These are phyloP conservation scores for Didymellaceae sp. DNA, from an alignment of 2,329 filamentous ascomycete species.

Conservation along the genomic window DNA sequence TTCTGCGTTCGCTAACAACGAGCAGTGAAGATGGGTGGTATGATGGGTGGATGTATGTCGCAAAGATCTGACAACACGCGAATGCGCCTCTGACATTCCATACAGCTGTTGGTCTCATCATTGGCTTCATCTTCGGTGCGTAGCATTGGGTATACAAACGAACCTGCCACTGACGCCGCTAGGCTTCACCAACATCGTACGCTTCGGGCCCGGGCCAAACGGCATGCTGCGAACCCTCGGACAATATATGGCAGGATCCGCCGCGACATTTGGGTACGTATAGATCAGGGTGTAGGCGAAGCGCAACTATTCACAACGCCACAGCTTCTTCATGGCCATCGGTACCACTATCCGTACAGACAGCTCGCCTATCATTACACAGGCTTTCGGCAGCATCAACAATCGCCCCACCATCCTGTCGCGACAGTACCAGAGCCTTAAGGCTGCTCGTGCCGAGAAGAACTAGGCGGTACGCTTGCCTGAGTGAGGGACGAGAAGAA, in stretches of 20 bases:
- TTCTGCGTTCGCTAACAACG: conserved; percentile 37
- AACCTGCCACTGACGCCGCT: conserved; percentile 24
- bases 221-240: conserved; percentile 93
- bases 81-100: conserved; percentile 22
- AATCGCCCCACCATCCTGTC: conserved; percentile 74
- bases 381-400: conserved; percentile 75
- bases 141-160: not conserved
- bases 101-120: conserved; percentile 91
- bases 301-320: conserved; percentile 22
- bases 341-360: conserved; percentile 96
- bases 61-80: not conserved
- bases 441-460: conserved; percentile 33
- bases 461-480: conserved; percentile 26
- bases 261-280: conserved; percentile 90
- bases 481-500: not conserved
- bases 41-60: conserved; percentile 96
- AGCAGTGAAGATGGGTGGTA: conserved; percentile 93
- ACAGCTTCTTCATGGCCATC: conserved; percentile 96
- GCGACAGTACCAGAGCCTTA: conserved; percentile 40
- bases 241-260: conserved; percentile 95
- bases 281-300: not conserved
- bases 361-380: conserved; percentile 74
- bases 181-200: conserved; percentile 94
- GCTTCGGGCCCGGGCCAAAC: conserved; percentile 90
- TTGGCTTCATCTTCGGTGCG: conserved; percentile 96